Evolutionary conservation across 2,329 filamentous ascomycete species (phyloP).

Genomic region (Fusarium albosuccineum): DNA sequence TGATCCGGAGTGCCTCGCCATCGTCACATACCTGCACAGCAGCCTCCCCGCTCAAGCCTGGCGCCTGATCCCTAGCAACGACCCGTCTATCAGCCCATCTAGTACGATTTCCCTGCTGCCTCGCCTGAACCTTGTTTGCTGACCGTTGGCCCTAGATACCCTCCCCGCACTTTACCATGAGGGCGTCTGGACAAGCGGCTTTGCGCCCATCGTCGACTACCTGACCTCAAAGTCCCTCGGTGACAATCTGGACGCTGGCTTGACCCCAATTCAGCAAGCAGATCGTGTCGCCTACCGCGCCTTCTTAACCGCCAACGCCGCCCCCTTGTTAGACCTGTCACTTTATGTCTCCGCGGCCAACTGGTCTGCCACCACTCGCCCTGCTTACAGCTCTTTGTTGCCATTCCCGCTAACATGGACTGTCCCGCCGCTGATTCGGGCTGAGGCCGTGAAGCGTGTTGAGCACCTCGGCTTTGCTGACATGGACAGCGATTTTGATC

Average conservation of each 20-base stretch:
- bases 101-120: constrained; percentile 63
- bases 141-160: constrained; percentile 56
- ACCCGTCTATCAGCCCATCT: constrained; percentile 77
- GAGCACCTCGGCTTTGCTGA: constrained; percentile 77
- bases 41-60: constrained; percentile 71
- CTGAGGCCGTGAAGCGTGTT: constrained; percentile 77
- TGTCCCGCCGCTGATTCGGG: constrained; percentile 79
- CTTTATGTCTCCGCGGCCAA: constrained; percentile 93
- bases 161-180: constrained; percentile 68
- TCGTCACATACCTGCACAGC: constrained; percentile 80
- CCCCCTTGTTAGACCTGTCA: constrained; percentile 84
- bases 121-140: constrained; percentile 36
- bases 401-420: constrained; percentile 92
- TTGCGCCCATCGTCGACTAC: constrained; percentile 70
- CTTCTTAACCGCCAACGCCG: constrained; percentile 81
- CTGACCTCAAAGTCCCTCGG: constrained; percentile 57
- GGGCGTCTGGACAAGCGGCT: constrained; percentile 70
- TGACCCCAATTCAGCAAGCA: constrained; percentile 57
- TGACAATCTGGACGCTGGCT: constrained; percentile 54
- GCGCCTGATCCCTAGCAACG: constrained; percentile 79
- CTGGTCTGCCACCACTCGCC: constrained; percentile 81
- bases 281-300: constrained; percentile 69
- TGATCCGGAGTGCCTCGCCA: constrained; percentile 89
- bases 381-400: constrained; percentile 83
- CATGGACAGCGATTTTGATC: constrained; percentile 71